Conservation (phyloP, 371 early-diverging fungal genomes). For the Modicella reniformis region DNA sequence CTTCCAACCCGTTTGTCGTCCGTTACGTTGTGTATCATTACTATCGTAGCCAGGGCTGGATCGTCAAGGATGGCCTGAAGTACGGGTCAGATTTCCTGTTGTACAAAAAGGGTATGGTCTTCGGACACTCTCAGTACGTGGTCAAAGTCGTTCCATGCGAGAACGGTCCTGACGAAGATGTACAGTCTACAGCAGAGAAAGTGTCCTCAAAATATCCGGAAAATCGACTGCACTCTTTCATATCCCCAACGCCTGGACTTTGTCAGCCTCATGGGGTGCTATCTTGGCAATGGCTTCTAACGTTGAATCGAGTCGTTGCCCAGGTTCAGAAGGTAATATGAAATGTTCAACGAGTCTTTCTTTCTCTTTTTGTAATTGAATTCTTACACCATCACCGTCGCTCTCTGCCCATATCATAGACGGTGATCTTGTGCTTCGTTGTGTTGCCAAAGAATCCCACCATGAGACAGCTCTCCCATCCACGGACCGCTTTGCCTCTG, state of each 20-base stretch:
- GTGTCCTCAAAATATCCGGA: not conserved
- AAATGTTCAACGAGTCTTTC: not conserved
- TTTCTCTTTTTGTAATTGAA: not conserved
- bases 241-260: conserved; percentile 37
- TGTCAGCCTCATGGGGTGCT: conserved; percentile 22
- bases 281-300: conserved; percentile 68
- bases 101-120: conserved; percentile 42
- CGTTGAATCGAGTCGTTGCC: conserved; percentile 67
- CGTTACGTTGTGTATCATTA: conserved; percentile 84
- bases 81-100: conserved; percentile 85
- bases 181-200: too few relatives aligned
- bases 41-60: conserved; percentile 85
- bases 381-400: too few relatives aligned
- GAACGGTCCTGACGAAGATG: not conserved
- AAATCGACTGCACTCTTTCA: conserved; percentile 11
- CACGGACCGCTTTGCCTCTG: conserved; percentile 40
- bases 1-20: conserved; percentile 60
- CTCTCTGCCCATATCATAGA: conserved; percentile 43
- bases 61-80: conserved; percentile 81
- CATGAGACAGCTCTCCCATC: conserved; percentile 14
- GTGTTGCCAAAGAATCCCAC: conserved; percentile 39
- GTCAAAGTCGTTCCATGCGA: conserved; percentile 41
- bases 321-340: conserved; percentile 71
- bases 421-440: conserved; percentile 67
- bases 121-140: conserved; percentile 48